Percentiles rank a stretch among this genome's conserved stretches.
These are phyloP conservation scores for Hygrophorus russula DNA, from an alignment of 768 basidiomycete genomes.

Conservation along the genomic window DNA sequence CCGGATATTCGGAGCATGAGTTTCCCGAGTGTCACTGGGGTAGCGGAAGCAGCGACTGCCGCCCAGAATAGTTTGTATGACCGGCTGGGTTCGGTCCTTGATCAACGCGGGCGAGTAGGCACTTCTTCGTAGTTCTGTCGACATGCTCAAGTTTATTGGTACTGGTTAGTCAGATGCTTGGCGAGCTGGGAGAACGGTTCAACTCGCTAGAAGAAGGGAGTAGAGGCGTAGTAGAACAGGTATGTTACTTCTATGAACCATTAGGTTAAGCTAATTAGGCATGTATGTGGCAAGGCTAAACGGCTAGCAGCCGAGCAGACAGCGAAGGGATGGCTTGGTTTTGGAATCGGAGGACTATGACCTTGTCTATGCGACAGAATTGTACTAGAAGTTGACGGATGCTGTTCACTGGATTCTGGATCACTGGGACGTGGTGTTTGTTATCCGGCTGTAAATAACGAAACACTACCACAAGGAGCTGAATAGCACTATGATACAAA, in stretches of 20 bases:
- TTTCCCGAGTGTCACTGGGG: conserved; percentile 1
- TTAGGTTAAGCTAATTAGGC: not conserved
- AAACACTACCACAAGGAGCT: conserved; percentile 29
- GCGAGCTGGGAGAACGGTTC: conserved; percentile 50
- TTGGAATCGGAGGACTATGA: conserved; percentile 61
- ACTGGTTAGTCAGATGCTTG: conserved; percentile 42
- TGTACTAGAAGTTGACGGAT: not conserved
- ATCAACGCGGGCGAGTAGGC: conserved; percentile 50
- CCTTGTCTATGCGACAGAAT: too few relatives aligned
- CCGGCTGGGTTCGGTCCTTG: conserved; percentile 39
- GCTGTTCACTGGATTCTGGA: not conserved
- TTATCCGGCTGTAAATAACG: conserved; percentile 2
- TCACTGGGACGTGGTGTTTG: not conserved
- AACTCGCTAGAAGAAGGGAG: conserved; percentile 57
- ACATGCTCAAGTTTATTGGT: not conserved
- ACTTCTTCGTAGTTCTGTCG: not conserved
- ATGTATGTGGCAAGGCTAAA: conserved; percentile 36
- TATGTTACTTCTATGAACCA: conserved; percentile 13
- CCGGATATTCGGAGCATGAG: not conserved
- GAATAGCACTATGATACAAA: conserved; percentile 54
- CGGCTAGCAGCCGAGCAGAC: conserved; percentile 50
- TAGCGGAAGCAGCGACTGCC: conserved; percentile 20
- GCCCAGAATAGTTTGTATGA: conserved; percentile 32
- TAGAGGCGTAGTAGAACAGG: conserved; percentile 54
- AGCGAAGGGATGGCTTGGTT: conserved; percentile 55